Base-by-base conservation (phyloP, 106 monocot genomes). In the Acorus calamus region DNA sequence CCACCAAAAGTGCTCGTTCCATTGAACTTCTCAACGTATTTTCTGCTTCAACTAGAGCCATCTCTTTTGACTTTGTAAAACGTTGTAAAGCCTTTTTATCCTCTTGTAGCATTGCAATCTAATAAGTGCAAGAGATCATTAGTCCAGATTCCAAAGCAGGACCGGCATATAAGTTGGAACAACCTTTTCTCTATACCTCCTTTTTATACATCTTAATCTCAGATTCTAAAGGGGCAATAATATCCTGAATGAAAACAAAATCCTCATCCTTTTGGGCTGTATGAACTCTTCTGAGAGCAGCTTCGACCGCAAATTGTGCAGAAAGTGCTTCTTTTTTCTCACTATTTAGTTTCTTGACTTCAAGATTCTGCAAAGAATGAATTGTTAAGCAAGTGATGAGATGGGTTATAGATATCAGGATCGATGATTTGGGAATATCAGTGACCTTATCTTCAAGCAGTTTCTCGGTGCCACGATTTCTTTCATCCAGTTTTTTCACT, bases 281-380 rank as follows among this genome's bases (percentile, higher is more conserved):
- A 66, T 81, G 76, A 44, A 82, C 57, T 82, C 89, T 81, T 72
- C 84, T 74, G 0, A 89, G 66, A 44, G 89, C 64, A 46, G 79
- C 76, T 79, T 89, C 89, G 9, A 84, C 89, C 4, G 84, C 84
- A 69, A 77, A 89, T 46, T 84, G 84, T 49, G 79, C 79, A 58
- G 81, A 67, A 57, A 82, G 45, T 28, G 89, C 89, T 46, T 79
- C 84, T 66, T 81, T 89, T 65, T 82, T 84, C 74, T 81, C 81
- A 51, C 53, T 56, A 14, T 49, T 63, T 52, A 79, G 68, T 56
- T 62, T 84, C 28, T 81, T 84, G 53, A 79, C 64, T 60, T 79
- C 84, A 73, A 89, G 73, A 72, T 82, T 89, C 89, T 89, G 78
- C 11, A 42, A 73, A 52, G 57, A 52, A 52, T 68, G 4, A 49